Evolutionary conservation across 179 eudicot species (phyloP), one percentile per base, ranked within the genome.

Genomic region (Heliamphora ciliata): DNA sequence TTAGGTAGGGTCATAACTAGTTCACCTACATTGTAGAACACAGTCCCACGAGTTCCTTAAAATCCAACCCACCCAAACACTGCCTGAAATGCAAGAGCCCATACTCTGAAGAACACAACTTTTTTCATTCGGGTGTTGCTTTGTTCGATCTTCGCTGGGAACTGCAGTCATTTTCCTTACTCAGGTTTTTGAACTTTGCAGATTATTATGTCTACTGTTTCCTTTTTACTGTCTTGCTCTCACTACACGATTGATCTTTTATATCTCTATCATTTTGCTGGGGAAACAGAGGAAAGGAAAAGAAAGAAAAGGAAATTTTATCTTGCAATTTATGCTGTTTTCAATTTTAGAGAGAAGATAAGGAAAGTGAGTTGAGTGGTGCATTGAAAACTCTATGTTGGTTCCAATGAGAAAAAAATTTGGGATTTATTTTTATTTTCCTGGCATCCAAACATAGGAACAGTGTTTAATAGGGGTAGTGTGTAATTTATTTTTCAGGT

Each of bases 361-460:
- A 21, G 17, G 76, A 15, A 9, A 73, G 46, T 21, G 54, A 50
- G 4, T 51, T 73, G 59, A 73, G 77, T 9, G 5, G 77, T 73
- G 10, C 4, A 40, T 4, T 5, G 24, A 58, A 5, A 15, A 15
- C 21, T 61, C 21, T 61, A 4, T 3, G 66, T 58, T 6, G 60
- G 60, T 58, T 14, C 59, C 60, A 14, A 7, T 9, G 0, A 8
- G 13, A 15, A 1, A 61, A 61, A 4, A 1, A 61, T 61, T 61
- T 61, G 17, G 18, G 18, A 9, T 61, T 61, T 61, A 21, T 14
- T 58, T 71, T 17, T 17, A 9, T 15, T 61, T 61, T 61, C 66
- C 24, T 51, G 31, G 44, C 59, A 73, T 17, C 77, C 77, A 73
- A 73, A 48, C 77, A 70, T 69, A 76, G 69, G 79, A 82, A 75